Evolutionary conservation across 495 filamentous ascomycete species (phyloP).

Genomic region (Aspergillus steynii): DNA sequence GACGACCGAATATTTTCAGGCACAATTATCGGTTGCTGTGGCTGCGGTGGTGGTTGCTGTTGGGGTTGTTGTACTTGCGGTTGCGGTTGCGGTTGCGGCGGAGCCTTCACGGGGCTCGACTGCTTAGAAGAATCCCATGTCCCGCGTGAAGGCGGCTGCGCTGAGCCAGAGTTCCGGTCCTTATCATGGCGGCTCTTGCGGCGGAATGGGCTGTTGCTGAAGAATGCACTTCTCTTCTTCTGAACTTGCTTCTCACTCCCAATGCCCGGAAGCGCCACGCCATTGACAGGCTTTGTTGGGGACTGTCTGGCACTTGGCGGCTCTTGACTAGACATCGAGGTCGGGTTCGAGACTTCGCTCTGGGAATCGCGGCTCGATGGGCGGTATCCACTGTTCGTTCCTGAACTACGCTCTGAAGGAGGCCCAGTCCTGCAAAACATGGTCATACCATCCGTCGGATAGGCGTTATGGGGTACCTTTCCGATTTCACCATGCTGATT

Average conservation of each 20-base stretch:
- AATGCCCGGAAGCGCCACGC: constrained; percentile 42
- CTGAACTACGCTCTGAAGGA: constrained; percentile 81
- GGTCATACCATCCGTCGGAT: constrained; percentile 96
- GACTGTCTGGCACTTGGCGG: constrained; percentile 65
- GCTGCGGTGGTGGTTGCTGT: constrained; percentile 2
- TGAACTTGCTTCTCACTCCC: constrained; percentile 65
- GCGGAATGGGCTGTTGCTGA: constrained; percentile 92
- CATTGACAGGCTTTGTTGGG: constrained; percentile 63
- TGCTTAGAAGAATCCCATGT: constrained; percentile 44
- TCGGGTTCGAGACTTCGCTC: constrained; percentile 88
- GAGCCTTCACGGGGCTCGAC: constrained; percentile 33
- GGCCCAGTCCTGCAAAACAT: constrained; percentile 92
- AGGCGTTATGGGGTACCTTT: constrained; percentile 84
- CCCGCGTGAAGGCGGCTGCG: constrained; percentile 33
- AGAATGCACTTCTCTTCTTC: constrained; percentile 91
- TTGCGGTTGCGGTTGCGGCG: constrained; percentile 11
- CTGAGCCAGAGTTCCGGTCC: constrained; percentile 50
- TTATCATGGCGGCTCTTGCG: constrained; percentile 89
- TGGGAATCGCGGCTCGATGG: constrained; percentile 87
- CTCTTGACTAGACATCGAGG: constrained; percentile 85
- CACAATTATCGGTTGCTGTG: background rate
- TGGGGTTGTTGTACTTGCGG: constrained; percentile 5
- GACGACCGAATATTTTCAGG: constrained; percentile 30
- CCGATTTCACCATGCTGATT: constrained; percentile 64
- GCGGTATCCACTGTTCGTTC: constrained; percentile 63